A percentile compares a stretch with the other conserved stretches of the same genome.
Evolutionary conservation across 148 eudicot species (phyloP).

Genomic region (Rhododendron mucronatum): DNA sequence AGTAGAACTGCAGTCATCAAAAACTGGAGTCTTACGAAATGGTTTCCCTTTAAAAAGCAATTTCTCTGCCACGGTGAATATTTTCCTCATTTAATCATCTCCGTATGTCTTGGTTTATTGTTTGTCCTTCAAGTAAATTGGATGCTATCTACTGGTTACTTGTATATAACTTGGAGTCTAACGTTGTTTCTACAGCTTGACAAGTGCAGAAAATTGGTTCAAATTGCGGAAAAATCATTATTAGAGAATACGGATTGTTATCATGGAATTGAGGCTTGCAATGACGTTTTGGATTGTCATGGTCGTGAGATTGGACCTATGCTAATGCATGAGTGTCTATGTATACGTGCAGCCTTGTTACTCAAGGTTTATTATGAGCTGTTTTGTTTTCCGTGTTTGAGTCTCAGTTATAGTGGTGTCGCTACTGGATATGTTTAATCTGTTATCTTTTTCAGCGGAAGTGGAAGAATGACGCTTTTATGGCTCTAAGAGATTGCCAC

Average conservation of each 20-base stretch:
- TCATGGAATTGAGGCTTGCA: constrained; percentile 86
- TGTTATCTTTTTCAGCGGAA: constrained; percentile 46
- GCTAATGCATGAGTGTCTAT: constrained; percentile 77
- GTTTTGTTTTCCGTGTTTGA: not conserved
- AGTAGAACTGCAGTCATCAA: constrained; percentile 38
- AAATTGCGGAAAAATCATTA: constrained; percentile 65
- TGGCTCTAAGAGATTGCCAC: constrained; percentile 82
- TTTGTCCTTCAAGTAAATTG: not conserved
- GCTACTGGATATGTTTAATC: constrained; percentile 1
- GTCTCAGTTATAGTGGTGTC: constrained; percentile 7
- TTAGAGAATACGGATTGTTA: constrained; percentile 49
- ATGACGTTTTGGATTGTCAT: constrained; percentile 77
- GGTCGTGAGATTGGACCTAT: constrained; percentile 48
- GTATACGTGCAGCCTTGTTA: constrained; percentile 82
- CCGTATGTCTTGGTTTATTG: not conserved
- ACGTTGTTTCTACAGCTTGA: constrained; percentile 44
- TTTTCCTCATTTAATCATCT: not conserved
- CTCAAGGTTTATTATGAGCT: constrained; percentile 56
- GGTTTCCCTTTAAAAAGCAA: constrained; percentile 31
- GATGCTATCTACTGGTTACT: constrained; percentile 1
- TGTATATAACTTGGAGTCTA: not conserved
- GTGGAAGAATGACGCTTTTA: constrained; percentile 90
- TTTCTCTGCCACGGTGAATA: constrained; percentile 39
- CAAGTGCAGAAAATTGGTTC: constrained; percentile 71
- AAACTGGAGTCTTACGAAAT: constrained; percentile 29